Evolutionary conservation across 2,329 filamentous ascomycete genomes (phyloP).

Genomic region (Nigrospora osmanthi): DNA sequence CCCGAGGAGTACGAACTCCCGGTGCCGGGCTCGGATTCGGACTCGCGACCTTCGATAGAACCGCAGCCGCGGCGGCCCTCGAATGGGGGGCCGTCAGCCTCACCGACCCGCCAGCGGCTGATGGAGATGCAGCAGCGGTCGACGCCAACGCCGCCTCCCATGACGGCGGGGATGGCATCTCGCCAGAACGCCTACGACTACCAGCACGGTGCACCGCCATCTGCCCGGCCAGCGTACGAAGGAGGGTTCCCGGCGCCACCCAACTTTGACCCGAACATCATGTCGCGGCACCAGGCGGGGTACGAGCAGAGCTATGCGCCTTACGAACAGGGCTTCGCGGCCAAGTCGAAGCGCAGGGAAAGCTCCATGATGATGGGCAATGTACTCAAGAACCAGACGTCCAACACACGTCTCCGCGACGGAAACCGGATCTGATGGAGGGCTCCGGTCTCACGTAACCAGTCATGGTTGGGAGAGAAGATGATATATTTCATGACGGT

Average conservation of each 20-base stretch:
- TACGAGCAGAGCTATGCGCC: conserved; percentile 19
- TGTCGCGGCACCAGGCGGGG: conserved; percentile 19
- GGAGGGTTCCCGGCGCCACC: conserved; percentile 25
- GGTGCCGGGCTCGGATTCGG: conserved; percentile 30
- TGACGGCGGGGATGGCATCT: conserved; percentile 16
- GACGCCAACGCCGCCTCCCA: conserved; percentile 43
- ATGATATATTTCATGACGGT: too few relatives aligned
- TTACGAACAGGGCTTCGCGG: conserved; percentile 27
- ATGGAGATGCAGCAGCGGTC: conserved; percentile 31
- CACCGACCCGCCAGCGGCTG: conserved; percentile 43
- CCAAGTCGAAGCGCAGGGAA: conserved; percentile 45
- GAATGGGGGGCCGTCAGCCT: conserved; percentile 38
- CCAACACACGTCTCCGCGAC: conserved; percentile 46
- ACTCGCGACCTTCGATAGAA: conserved; percentile 19
- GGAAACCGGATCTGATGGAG: conserved; percentile 32
- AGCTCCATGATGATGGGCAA: conserved; percentile 51
- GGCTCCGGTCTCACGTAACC: too few relatives aligned
- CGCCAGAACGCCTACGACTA: conserved; percentile 34
- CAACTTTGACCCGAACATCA: conserved; percentile 24
- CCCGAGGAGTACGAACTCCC: conserved; percentile 57
- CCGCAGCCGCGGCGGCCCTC: conserved; percentile 36
- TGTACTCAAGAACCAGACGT: conserved; percentile 40
- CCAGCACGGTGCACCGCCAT: conserved; percentile 29
- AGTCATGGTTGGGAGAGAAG: too few relatives aligned
- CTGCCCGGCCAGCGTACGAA: conserved; percentile 37